Percentiles rank a stretch among this genome's conserved stretches.
phyloP scores from a whole-genome alignment of 805 yeast genomes.

The Cyberlindnera euphorbiiphila region DNA sequence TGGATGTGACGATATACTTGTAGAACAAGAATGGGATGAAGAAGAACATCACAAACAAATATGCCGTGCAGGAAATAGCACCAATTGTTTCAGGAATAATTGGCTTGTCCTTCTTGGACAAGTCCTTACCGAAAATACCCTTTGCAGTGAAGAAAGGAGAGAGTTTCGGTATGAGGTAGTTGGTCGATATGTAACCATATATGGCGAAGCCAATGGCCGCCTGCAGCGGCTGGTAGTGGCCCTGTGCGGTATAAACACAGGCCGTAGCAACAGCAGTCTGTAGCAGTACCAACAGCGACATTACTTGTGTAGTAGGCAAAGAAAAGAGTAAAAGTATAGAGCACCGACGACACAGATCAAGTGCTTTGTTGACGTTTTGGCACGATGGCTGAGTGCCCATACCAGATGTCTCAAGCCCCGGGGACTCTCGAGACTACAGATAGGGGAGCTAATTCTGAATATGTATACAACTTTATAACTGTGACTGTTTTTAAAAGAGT shows the following conservation, averaged over 20 bases:
- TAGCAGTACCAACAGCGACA: neutral
- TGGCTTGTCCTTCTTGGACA: constrained; percentile 73
- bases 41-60: constrained; percentile 73
- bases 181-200: constrained; percentile 60
- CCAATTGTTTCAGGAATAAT: constrained; percentile 90
- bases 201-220: constrained; percentile 65
- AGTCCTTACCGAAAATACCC: constrained; percentile 84
- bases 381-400: neutral
- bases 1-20: constrained; percentile 59
- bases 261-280: constrained; percentile 12
- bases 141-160: constrained; percentile 62
- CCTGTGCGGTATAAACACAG: constrained; percentile 21
- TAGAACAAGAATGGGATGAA: constrained; percentile 86
- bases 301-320: neutral
- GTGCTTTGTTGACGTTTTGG: constrained; percentile 4
- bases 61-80: constrained; percentile 78
- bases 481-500: too few relatives aligned
- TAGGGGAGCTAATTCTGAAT: too few relatives aligned
- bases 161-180: constrained; percentile 63
- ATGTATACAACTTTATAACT: too few relatives aligned
- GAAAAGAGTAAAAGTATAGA: neutral
- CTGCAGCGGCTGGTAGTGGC: constrained; percentile 23
- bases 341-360: neutral
- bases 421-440: constrained; percentile 1
- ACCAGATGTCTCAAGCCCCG: neutral